A percentile compares a stretch with the other conserved stretches of the same genome.
Evolutionary conservation across 225 moss, liverwort and hornwort genomes (phyloP).

Genomic region (Pseudisothecium myosuroides): DNA sequence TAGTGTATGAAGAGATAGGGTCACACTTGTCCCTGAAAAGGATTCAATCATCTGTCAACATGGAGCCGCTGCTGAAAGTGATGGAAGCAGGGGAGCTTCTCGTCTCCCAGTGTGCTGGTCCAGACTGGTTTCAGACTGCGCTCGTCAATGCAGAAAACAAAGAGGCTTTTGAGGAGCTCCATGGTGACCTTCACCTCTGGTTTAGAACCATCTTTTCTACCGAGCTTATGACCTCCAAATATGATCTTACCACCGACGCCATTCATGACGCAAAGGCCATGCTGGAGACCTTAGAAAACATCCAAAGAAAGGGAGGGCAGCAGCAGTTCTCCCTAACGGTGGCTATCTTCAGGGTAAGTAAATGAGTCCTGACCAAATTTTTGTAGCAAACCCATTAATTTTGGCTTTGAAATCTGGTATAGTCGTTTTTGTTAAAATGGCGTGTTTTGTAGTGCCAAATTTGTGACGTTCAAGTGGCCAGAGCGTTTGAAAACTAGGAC

Average conservation of each 20-base stretch:
- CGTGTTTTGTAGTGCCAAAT: not conserved
- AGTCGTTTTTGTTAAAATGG: not conserved
- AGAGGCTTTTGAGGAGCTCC: conserved; percentile 8
- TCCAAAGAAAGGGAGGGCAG: not conserved
- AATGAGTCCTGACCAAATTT: not conserved
- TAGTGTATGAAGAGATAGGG: not conserved
- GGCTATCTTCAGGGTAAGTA: not conserved
- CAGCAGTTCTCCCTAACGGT: not conserved
- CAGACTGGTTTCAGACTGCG: not conserved
- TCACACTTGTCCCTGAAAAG: not conserved
- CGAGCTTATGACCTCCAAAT: not conserved
- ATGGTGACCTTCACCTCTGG: not conserved
- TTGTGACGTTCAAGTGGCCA: not conserved
- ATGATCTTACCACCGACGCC: not conserved
- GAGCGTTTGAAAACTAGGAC: not conserved
- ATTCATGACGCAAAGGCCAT: not conserved
- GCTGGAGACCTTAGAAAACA: not conserved
- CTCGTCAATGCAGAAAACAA: not conserved
- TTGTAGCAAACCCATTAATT: not conserved
- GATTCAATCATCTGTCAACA: not conserved
- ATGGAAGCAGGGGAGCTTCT: not conserved
- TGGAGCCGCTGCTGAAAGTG: not conserved
- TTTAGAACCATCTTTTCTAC: not conserved
- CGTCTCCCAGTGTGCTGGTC: not conserved
- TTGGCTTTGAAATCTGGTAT: not conserved